Evolutionary conservation across 306 rosid genomes (phyloP), one percentile per base, ranked within the genome.

Genomic region (Pyrus bretschneideri): DNA sequence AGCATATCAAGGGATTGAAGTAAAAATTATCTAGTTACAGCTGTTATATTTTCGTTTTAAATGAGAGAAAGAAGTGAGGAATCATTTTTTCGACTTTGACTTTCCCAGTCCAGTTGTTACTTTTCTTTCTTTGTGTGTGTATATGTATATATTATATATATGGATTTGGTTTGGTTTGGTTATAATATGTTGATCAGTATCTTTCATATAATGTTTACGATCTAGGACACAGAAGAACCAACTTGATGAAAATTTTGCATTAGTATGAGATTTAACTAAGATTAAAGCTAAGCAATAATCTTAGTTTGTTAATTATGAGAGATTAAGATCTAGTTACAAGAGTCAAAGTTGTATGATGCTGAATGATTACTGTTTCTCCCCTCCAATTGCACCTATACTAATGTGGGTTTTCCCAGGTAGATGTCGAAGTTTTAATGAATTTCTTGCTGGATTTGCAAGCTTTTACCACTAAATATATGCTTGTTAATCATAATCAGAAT

Each of bases 361-460:
- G 70, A 74, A 74, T 74, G 31, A 74, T 74, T 18, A 44, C 59
- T 64, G 12, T 27, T 62, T 59, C 19, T 74, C n/a, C 78, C 70
- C 21, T 9, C 19, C 3, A 74, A 30, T 44, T 12, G 23, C 30
- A 61, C 69, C 45, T 65, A 73, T 42, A 61, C 11, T 62, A 27
- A 45, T 74, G 46, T 45, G 78, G 59, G 18, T 29, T 74, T 62
- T 45, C 78, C 77, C 46, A 62, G 44, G 67, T 45, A 74, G n/a
- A 74, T 44, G 78, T 62, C 78, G 46, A 44, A 74, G 22, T 45
- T 74, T 31, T 55, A 3, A 73, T 38, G 22, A 17, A 9, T 60
- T 61, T 58, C 70, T 29, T 19, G 10, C 70, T 74, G 61, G 69
- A 31, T 44, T 45, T 74, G 40, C 44, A 42, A 33, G 77, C 69